Conservation (phyloP, 805 yeast species). For the Candida coquimbonensis region DNA sequence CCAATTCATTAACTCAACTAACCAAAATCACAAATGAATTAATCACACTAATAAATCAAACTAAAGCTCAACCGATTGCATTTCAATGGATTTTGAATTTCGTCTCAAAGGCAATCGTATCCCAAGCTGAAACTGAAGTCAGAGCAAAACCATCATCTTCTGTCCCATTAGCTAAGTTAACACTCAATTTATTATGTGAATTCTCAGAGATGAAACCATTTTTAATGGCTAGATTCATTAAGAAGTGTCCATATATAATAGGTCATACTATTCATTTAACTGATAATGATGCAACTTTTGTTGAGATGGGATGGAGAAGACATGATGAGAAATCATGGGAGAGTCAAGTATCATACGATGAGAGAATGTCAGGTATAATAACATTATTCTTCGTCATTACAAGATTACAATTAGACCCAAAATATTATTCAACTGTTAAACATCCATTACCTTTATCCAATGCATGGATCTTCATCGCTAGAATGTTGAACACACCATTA, state of each 20-base stretch:
- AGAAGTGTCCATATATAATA: constrained; percentile 83
- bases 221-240: constrained; percentile 71
- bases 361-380: constrained; percentile 79
- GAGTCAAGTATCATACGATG: constrained; percentile 66
- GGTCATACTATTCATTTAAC: constrained; percentile 66
- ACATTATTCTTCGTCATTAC: constrained; percentile 76
- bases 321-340: constrained; percentile 34
- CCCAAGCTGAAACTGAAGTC: constrained; percentile 92
- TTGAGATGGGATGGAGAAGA: constrained; percentile 83
- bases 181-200: constrained; percentile 44
- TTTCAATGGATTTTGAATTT: constrained; percentile 73
- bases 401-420: constrained; percentile 33
- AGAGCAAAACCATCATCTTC: constrained; percentile 73
- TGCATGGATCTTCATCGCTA: constrained; percentile 69
- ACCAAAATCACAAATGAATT: constrained; percentile 45
- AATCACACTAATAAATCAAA: constrained; percentile 38
- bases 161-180: constrained; percentile 66
- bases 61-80: constrained; percentile 43
- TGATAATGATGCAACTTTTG: constrained; percentile 76
- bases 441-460: constrained; percentile 53
- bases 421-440: constrained; percentile 20
- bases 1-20: constrained; percentile 61
- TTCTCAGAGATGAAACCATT: constrained; percentile 36
- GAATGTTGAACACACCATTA: constrained; percentile 53
- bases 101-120: constrained; percentile 76